These are phyloP conservation scores for Tulasnella sp. DNA, from an alignment of 768 basidiomycete genomes.

Conservation along the genomic window DNA sequence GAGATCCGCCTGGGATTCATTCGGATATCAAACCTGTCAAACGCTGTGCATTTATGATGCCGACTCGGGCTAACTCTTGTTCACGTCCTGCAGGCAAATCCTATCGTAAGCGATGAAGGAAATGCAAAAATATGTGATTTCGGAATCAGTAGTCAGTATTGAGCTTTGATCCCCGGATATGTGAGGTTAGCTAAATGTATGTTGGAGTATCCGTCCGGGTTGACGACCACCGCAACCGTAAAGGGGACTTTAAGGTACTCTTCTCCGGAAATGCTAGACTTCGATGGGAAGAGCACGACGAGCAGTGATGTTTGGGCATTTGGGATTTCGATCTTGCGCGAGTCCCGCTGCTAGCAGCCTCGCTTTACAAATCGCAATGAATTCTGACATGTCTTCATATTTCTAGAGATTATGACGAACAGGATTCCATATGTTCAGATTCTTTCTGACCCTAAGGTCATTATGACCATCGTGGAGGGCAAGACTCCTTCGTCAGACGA, in stretches of 20 bases:
- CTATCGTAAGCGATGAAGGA: conserved; percentile 13
- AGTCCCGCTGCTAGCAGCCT: not conserved
- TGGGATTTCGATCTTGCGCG: not conserved
- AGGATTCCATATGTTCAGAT: not conserved
- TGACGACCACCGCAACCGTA: not conserved
- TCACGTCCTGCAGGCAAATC: not conserved
- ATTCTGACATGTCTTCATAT: not conserved
- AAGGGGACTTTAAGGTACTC: not conserved
- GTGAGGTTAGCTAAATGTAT: not conserved
- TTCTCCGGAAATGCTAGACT: conserved; percentile 9
- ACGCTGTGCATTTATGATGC: not conserved
- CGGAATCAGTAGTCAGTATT: not conserved
- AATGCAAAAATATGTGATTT: conserved; percentile 21
- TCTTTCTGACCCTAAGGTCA: not conserved
- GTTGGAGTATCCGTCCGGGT: not conserved
- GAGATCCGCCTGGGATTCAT: conserved; percentile 27
- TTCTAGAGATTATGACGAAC: conserved; percentile 10
- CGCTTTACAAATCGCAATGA: not conserved
- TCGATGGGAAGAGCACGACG: not conserved
- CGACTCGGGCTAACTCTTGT: not conserved
- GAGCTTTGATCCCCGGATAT: not conserved
- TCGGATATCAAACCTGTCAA: conserved; percentile 30
- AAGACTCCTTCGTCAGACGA: not conserved
- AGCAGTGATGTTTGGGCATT: conserved; percentile 6
- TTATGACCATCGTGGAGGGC: not conserved